Percentiles rank a stretch among this genome's conserved stretches.
Conservation (phyloP, 441 rosid species). For the Gossypium schwendimanii region DNA sequence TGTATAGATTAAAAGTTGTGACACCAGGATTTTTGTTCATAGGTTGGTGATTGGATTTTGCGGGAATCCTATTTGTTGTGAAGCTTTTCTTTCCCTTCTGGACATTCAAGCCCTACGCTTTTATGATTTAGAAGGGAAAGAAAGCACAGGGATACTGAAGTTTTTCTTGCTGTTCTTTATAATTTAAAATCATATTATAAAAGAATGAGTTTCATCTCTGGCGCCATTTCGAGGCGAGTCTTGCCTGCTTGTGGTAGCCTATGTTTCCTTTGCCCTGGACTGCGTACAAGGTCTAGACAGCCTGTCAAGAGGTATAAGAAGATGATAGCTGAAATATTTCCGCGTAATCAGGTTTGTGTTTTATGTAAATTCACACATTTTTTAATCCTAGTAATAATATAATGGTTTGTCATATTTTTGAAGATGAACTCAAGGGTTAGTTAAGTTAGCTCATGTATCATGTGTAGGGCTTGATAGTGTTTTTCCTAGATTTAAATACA, state of each 20-base stretch:
- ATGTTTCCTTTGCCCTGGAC: conserved; percentile 79
- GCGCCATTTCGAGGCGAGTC: conserved; percentile 75
- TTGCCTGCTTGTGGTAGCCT: conserved; percentile 90
- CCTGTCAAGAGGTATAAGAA: conserved; percentile 98
- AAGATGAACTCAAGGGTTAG: neutral
- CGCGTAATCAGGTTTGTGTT: conserved; percentile 61
- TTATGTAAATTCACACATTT: neutral
- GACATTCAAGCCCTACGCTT: conserved; percentile 33
- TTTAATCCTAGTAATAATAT: neutral
- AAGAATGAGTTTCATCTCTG: conserved; percentile 61
- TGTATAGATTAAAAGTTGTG: conserved; percentile 10
- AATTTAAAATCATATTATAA: neutral
- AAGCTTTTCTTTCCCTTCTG: conserved; percentile 51
- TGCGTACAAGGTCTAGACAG: conserved; percentile 91
- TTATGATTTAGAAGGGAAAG: conserved; percentile 44
- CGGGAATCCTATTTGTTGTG: conserved; percentile 18
- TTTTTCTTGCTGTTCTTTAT: neutral
- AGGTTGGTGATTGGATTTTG: conserved; percentile 33
- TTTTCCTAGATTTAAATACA: neutral
- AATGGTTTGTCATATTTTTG: neutral
- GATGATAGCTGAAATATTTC: conserved; percentile 81
- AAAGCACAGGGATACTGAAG: conserved; percentile 18
- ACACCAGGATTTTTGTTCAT: conserved; percentile 17
- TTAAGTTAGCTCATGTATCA: neutral
- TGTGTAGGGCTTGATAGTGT: neutral